A percentile compares a stretch with the other conserved stretches of the same genome.
These are phyloP conservation scores for Cladosporium sp. DNA, from an alignment of 2,329 filamentous ascomycete genomes.

Conservation along the genomic window DNA sequence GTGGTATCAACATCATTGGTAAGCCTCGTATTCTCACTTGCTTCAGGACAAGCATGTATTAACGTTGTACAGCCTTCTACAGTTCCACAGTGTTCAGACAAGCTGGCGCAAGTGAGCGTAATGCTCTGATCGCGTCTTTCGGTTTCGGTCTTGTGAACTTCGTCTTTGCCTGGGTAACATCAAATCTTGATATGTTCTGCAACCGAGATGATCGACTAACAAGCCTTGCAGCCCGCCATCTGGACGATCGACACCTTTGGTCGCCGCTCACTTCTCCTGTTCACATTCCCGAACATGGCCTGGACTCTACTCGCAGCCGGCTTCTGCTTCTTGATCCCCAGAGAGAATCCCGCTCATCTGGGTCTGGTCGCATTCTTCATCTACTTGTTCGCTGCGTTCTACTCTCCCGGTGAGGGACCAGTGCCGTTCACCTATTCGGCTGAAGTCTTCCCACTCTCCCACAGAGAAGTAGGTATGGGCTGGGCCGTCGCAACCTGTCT, in stretches of 20 bases:
- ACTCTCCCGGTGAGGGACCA: constrained; percentile 31
- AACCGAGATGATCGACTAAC: background rate
- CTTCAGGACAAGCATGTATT: constrained; percentile 24
- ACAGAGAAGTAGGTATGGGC: constrained; percentile 36
- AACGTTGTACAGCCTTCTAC: constrained; percentile 42
- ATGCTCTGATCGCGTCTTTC: constrained; percentile 45
- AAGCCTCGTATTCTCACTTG: background rate
- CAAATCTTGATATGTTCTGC: background rate
- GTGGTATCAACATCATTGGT: constrained; percentile 17
- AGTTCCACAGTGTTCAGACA: constrained; percentile 39
- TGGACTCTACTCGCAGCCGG: constrained; percentile 47
- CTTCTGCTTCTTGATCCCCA: constrained; percentile 43
- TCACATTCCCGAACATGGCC: constrained; percentile 51
- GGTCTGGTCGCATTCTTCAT: constrained; percentile 36
- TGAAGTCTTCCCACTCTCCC: constrained; percentile 39
- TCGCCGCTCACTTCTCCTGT: constrained; percentile 37
- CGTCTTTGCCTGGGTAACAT: constrained; percentile 42
- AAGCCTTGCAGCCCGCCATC: constrained; percentile 31
- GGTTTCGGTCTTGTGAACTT: constrained; percentile 52
- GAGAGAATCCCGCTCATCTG: constrained; percentile 28
- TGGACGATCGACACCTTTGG: constrained; percentile 43
- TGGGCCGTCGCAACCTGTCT: constrained; percentile 43
- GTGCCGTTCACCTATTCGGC: constrained; percentile 38
- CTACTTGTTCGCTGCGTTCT: constrained; percentile 34
- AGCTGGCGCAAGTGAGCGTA: constrained; percentile 38